Conservation (phyloP, 352 stramenopile species). For the Phytophthora palmivora region DNA sequence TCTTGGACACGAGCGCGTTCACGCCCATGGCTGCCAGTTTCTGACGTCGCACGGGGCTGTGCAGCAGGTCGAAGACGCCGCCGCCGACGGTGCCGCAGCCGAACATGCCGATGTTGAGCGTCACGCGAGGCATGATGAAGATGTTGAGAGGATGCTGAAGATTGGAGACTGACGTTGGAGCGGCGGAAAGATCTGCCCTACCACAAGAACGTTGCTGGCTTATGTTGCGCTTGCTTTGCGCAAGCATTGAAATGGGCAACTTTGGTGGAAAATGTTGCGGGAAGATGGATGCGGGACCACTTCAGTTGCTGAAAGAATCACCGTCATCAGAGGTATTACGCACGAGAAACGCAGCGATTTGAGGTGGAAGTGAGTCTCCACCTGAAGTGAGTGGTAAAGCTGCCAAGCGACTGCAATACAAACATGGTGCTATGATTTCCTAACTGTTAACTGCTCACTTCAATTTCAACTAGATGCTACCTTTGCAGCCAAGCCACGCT, state of each 20-base stretch:
- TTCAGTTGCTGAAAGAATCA: too few species aligned
- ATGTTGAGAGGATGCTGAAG: neutral
- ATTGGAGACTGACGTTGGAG: slow-evolving; percentile 22
- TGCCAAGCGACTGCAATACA: too few species aligned
- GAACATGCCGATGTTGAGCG: slow-evolving; percentile 88
- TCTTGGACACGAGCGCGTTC: slow-evolving; percentile 84
- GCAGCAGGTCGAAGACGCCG: slow-evolving; percentile 89
- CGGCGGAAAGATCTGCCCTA: slow-evolving; percentile 8
- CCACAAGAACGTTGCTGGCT: slow-evolving; percentile 19
- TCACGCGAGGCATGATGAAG: slow-evolving; percentile 33
- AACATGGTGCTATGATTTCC: too few species aligned
- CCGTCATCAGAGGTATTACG: too few species aligned
- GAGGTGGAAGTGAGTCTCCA: too few species aligned
- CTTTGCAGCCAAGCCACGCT: slow-evolving; percentile 30
- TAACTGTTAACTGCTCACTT: too few species aligned
- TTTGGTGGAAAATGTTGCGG: too few species aligned
- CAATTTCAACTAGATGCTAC: neutral
- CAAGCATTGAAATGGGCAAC: slow-evolving; percentile 11
- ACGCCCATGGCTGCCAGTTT: slow-evolving; percentile 71
- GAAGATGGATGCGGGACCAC: too few species aligned
- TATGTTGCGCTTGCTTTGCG: slow-evolving; percentile 3
- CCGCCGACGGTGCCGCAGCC: slow-evolving; percentile 90
- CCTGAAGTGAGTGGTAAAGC: too few species aligned
- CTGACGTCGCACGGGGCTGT: slow-evolving; percentile 61
- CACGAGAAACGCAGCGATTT: too few species aligned